A percentile compares a stretch with the other conserved stretches of the same genome.
Conservation (phyloP, 768 basidiomycete species). For the Imleria badia region DNA sequence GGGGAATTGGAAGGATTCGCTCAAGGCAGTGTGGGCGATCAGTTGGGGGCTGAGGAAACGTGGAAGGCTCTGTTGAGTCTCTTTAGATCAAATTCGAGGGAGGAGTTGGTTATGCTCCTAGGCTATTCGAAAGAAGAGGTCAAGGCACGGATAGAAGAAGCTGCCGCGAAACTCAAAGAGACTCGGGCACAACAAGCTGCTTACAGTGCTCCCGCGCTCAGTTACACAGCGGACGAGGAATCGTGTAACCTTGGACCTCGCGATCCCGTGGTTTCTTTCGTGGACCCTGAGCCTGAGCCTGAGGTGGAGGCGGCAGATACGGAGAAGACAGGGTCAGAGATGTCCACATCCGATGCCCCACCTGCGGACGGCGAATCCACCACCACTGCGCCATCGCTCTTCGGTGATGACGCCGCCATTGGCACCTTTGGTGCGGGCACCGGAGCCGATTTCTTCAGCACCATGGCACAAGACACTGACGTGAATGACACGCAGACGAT, state of each 20-base stretch:
- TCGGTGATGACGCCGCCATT: slow-evolving; percentile 70
- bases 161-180: slow-evolving; percentile 71
- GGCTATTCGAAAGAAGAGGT: slow-evolving; percentile 93
- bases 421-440: slow-evolving; percentile 54
- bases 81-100: slow-evolving; percentile 85
- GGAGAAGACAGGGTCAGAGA: slow-evolving; percentile 57
- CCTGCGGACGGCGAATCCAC: slow-evolving; percentile 74
- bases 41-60: slow-evolving; percentile 45
- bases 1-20: slow-evolving; percentile 65
- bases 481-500: slow-evolving; percentile 38
- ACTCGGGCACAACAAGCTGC: slow-evolving; percentile 26
- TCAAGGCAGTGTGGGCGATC: slow-evolving; percentile 44
- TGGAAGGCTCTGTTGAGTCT: slow-evolving; percentile 91
- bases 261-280: slow-evolving; percentile 83
- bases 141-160: slow-evolving; percentile 73
- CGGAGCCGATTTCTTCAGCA: slow-evolving; percentile 88
- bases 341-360: slow-evolving; percentile 66
- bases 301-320: slow-evolving; percentile 28
- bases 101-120: slow-evolving; percentile 85
- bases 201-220: slow-evolving; percentile 29
- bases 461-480: slow-evolving; percentile 54
- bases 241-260: slow-evolving; percentile 49
- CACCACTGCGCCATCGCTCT: slow-evolving; percentile 84
- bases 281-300: slow-evolving; percentile 52
- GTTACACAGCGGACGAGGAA: slow-evolving; percentile 39